phyloP scores from a whole-genome alignment of 345 rosid species.

The Excoecaria cochinchinensis region DNA sequence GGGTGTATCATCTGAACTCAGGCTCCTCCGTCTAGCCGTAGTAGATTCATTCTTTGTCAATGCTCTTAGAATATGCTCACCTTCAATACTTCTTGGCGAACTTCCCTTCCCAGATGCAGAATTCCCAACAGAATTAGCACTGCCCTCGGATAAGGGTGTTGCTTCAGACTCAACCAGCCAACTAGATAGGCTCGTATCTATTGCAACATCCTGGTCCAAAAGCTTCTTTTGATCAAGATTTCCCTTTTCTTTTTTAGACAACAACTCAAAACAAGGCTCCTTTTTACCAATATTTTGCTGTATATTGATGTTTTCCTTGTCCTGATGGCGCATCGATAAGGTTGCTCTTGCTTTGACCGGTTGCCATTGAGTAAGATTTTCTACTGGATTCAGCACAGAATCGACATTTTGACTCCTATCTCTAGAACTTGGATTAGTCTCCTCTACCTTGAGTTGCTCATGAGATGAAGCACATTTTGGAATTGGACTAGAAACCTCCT shows the following conservation, averaged over 20 bases:
- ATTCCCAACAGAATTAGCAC: slow-evolving; percentile 37
- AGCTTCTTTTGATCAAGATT: slow-evolving; percentile 12
- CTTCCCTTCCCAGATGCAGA: slow-evolving; percentile 10
- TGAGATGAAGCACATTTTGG: slow-evolving; percentile 11
- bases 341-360: slow-evolving; percentile 5
- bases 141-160: slow-evolving; percentile 29
- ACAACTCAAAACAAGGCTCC: slow-evolving; percentile 22
- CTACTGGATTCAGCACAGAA: slow-evolving; percentile 19
- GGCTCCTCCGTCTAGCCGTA: slow-evolving; percentile 10
- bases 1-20: slow-evolving; percentile 16
- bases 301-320: slow-evolving; percentile 36
- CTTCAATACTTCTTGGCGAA: slow-evolving; percentile 3
- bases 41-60: slow-evolving; percentile 9
- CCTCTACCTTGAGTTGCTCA: background rate
- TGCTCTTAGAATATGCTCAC: slow-evolving; percentile 22
- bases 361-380: slow-evolving; percentile 19
- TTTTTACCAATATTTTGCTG: slow-evolving; percentile 15
- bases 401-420: slow-evolving; percentile 1
- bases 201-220: slow-evolving; percentile 14
- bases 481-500: slow-evolving; percentile 29
- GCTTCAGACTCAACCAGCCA: slow-evolving; percentile 22
- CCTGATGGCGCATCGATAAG: background rate
- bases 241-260: slow-evolving; percentile 1
- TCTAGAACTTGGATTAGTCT: background rate
- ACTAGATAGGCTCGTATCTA: slow-evolving; percentile 30